Evolutionary conservation across 257 asterid species (phyloP).

Genomic region (Solanum pennellii): DNA sequence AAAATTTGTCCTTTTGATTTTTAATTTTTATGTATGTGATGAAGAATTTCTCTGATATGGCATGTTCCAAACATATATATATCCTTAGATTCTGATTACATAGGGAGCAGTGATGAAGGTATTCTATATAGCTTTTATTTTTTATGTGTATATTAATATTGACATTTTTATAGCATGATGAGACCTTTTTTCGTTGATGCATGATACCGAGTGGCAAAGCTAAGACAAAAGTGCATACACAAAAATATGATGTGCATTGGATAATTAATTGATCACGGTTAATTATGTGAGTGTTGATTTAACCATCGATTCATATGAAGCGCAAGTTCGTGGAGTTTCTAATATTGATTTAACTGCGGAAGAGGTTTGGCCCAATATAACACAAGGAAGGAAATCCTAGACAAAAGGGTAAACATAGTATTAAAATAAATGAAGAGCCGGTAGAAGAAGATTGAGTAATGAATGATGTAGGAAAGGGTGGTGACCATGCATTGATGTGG

Average conservation of each 20-base stretch:
- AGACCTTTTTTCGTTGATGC: not conserved
- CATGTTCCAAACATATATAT: not conserved
- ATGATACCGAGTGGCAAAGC: not conserved
- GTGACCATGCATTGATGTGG: too few relatives aligned
- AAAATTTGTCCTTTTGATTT: not conserved
- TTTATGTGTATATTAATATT: not conserved
- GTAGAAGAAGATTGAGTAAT: too few relatives aligned
- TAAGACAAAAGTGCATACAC: not conserved
- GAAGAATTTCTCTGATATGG: not conserved
- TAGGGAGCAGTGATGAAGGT: not conserved
- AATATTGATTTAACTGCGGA: too few relatives aligned
- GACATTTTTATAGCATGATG: not conserved
- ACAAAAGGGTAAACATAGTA: too few relatives aligned
- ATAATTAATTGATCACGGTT: not conserved
- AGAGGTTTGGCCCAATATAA: too few relatives aligned
- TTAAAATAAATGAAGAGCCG: too few relatives aligned
- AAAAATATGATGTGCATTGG: not conserved
- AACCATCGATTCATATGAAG: not conserved
- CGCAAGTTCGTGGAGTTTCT: not conserved
- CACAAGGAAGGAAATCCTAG: too few relatives aligned
- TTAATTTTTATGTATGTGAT: not conserved
- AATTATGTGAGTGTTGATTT: not conserved
- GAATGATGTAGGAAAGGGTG: too few relatives aligned
- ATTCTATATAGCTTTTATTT: not conserved
- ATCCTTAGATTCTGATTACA: conserved; percentile 1